Evolutionary conservation across 2,329 filamentous ascomycete species (phyloP).

Genomic region (Neoarthrinium moseri): DNA sequence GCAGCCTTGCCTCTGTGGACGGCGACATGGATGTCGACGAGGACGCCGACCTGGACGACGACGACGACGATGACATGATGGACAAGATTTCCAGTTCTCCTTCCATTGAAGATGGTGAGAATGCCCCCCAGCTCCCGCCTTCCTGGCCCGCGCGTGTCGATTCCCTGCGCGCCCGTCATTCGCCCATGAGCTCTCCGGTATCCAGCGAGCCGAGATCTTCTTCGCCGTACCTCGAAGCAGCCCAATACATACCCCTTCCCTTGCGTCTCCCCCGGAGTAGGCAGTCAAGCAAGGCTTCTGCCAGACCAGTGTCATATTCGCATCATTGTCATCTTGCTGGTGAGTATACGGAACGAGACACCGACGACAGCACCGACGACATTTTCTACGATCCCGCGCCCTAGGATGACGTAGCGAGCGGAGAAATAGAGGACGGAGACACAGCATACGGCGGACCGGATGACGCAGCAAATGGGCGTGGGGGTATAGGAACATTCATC

Average conservation of each 20-base stretch:
- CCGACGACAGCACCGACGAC: constrained; percentile 13
- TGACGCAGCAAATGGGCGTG: too few species aligned
- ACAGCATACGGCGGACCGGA: too few species aligned
- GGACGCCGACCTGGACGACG: constrained; percentile 74
- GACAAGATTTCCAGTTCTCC: constrained; percentile 98
- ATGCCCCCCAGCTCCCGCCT: constrained; percentile 39
- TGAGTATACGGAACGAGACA: constrained; percentile 39
- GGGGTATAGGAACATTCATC: too few species aligned
- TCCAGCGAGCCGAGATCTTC: constrained; percentile 35
- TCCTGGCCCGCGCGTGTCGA: constrained; percentile 44
- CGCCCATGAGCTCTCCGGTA: constrained; percentile 27
- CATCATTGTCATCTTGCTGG: constrained; percentile 50
- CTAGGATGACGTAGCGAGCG: constrained; percentile 12
- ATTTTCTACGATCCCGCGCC: constrained; percentile 13
- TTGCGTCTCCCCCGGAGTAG: constrained; percentile 20
- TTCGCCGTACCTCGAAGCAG: constrained; percentile 41
- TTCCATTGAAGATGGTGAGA: constrained; percentile 99
- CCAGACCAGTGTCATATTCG: constrained; percentile 23
- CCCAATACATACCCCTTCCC: constrained; percentile 28
- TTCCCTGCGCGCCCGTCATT: constrained; percentile 34
- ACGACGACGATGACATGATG: constrained; percentile 90
- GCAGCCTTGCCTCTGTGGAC: constrained; percentile 49
- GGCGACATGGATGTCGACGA: constrained; percentile 67
- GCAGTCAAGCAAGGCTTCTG: constrained; percentile 33
- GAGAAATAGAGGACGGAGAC: constrained; percentile 13